Percentiles rank a stretch among this genome's conserved stretches.
These are phyloP conservation scores for Phytophthora cryptogea DNA, from an alignment of 352 stramenopile species.

Conservation along the genomic window DNA sequence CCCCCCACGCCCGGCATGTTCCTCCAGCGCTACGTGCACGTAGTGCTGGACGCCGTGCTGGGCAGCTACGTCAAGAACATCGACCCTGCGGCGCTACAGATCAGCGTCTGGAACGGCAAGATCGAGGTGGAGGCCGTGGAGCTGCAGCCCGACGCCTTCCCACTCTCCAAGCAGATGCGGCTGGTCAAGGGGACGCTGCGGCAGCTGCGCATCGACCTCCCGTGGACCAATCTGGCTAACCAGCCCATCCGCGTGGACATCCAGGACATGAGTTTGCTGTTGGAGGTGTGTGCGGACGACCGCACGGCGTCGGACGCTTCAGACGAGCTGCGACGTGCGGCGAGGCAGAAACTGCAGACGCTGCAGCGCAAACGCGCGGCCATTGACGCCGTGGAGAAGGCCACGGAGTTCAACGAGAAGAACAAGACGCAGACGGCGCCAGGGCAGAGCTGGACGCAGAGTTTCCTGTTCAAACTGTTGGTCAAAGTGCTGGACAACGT, in stretches of 20 bases:
- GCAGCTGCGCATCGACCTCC: constrained; percentile 74
- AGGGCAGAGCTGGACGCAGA: constrained; percentile 63
- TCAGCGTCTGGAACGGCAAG: constrained; percentile 87
- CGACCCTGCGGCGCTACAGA: constrained; percentile 81
- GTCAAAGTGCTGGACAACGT: constrained; percentile 88
- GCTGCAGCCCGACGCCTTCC: constrained; percentile 73
- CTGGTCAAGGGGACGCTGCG: constrained; percentile 81
- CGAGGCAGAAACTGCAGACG: constrained; percentile 51
- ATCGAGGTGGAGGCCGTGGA: constrained; percentile 85
- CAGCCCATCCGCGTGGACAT: constrained; percentile 82
- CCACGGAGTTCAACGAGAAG: constrained; percentile 63
- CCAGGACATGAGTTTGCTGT: constrained; percentile 73
- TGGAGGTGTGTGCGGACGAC: constrained; percentile 53
- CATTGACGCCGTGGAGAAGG: constrained; percentile 78
- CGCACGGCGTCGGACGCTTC: constrained; percentile 8
- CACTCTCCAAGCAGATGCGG: constrained; percentile 64
- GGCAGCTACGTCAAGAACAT: constrained; percentile 89
- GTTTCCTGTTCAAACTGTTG: constrained; percentile 78
- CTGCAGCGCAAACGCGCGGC: constrained; percentile 80
- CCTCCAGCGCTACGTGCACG: constrained; percentile 85
- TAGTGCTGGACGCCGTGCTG: constrained; percentile 82
- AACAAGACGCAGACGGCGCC: constrained; percentile 25
- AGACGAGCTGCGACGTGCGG: constrained; percentile 29
- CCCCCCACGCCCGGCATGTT: constrained; percentile 42
- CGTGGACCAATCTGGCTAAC: constrained; percentile 73